Base-by-base conservation (phyloP, 305 asterid genomes). In the Coffea humblotiana region DNA sequence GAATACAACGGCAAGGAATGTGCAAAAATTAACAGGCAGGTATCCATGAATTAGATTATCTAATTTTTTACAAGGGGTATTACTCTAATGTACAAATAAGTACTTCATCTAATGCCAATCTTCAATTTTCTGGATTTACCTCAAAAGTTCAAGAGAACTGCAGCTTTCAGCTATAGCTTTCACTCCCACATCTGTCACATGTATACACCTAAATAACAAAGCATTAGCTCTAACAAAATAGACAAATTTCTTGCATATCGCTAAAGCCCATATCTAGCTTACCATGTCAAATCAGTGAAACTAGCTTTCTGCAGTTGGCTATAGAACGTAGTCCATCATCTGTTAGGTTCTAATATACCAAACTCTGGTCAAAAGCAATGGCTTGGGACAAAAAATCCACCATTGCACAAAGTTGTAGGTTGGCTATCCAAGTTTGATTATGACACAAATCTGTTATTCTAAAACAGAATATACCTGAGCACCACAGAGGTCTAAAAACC, bases 401-500 rank as follows among this genome's bases (percentile, higher is more conserved):
- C 32, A 78, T 75, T 60, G 71, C 77, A 47, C 25, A 29, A 56
- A 81, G 43, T 58, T 65, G 58, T 67, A 13, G 71, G 32, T 66
- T 51, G 51, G 19, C 23, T 66, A 71, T 43, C 54, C 49, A 79
- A 81, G 74, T 63, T 61, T 65, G 35, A 81, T 48, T 74, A 32
- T 47, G 76, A 25, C 27, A 43, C 70, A 16, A 15, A 32, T 75
- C 51, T 21, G 47, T 74, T 74, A 27, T 47, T 16, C 72, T 35
- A 51, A 29, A 80, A 71, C 40, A 48, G 68, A 78, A 69, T 83
- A 82, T 87, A 95, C 99, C 98, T 95, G 99, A 80, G 98, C 97
- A 81, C 99, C 99, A 88, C 99, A 95, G 74, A 94, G 97, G 84
- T 94, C 98, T 77, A 96, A 82, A 82, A 87, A 90, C 68, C 75